These are phyloP conservation scores for Colletotrichum nymphaeae DNA, from an alignment of 2,329 filamentous ascomycete species.

Conservation along the genomic window DNA sequence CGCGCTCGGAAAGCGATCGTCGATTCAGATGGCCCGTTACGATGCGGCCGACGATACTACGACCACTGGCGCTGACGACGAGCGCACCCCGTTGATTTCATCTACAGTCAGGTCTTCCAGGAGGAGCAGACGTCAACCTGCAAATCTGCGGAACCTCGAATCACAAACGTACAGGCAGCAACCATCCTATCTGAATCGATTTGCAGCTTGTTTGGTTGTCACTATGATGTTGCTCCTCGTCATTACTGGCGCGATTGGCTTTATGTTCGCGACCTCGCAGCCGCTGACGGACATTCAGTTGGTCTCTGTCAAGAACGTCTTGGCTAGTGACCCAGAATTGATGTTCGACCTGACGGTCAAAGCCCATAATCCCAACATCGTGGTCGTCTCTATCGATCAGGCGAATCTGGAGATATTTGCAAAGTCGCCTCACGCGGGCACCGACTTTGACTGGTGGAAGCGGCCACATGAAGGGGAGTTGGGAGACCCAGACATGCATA, in stretches of 20 bases:
- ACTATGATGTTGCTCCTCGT: slow-evolving; percentile 84
- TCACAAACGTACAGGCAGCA: slow-evolving; percentile 74
- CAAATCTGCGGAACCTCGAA: slow-evolving; percentile 77
- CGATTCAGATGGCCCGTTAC: slow-evolving; percentile 73
- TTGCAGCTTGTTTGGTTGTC: slow-evolving; percentile 89
- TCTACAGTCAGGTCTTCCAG: slow-evolving; percentile 67
- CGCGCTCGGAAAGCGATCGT: slow-evolving; percentile 58
- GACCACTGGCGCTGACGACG: slow-evolving; percentile 82
- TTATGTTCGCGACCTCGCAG: slow-evolving; percentile 92
- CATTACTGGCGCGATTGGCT: slow-evolving; percentile 85
- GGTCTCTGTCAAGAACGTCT: slow-evolving; percentile 85
- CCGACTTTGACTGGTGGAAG: slow-evolving; percentile 71
- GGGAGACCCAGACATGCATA: slow-evolving; percentile 33
- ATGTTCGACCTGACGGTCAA: slow-evolving; percentile 92
- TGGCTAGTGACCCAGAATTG: slow-evolving; percentile 93
- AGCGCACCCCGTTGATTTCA: slow-evolving; percentile 83
- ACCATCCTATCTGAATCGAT: slow-evolving; percentile 75
- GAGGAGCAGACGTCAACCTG: slow-evolving; percentile 65
- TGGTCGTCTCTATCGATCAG: slow-evolving; percentile 85
- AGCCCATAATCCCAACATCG: slow-evolving; percentile 92
- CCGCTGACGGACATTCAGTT: slow-evolving; percentile 84
- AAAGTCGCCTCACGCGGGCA: slow-evolving; percentile 89
- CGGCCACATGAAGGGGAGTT: slow-evolving; percentile 45
- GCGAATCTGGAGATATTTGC: slow-evolving; percentile 95
- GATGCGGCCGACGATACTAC: slow-evolving; percentile 76